phyloP scores from a whole-genome alignment of 179 eudicot genomes.

The Gypsophila paniculata region DNA sequence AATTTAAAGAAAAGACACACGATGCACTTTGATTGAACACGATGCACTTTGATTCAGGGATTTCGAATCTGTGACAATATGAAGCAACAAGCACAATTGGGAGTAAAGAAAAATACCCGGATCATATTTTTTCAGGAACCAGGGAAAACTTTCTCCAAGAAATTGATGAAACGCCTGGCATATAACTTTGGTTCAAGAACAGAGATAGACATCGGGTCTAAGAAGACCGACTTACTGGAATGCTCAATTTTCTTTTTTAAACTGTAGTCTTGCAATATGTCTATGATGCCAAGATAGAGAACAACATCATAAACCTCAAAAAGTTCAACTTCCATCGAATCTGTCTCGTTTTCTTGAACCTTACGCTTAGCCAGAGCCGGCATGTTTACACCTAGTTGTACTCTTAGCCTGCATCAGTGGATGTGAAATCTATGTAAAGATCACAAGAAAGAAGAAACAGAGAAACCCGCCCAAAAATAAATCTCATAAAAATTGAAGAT shows the following conservation, averaged over 20 bases:
- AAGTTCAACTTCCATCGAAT: slow-evolving; percentile 62
- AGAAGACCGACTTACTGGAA: slow-evolving; percentile 49
- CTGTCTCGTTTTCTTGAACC: slow-evolving; percentile 43
- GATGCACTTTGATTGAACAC: too few species aligned
- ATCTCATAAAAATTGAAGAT: too few species aligned
- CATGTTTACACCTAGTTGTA: slow-evolving; percentile 95
- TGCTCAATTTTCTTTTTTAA: slow-evolving; percentile 80
- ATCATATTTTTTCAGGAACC: slow-evolving; percentile 20
- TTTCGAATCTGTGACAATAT: too few species aligned
- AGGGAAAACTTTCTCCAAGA: slow-evolving; percentile 72
- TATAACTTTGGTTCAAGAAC: slow-evolving; percentile 66
- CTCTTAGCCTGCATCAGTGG: slow-evolving; percentile 58
- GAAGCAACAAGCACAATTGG: neutral
- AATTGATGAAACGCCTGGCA: slow-evolving; percentile 62
- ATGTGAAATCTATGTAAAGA: neutral
- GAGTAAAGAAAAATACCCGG: slow-evolving; percentile 1
- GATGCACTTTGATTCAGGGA: too few species aligned
- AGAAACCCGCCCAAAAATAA: neutral
- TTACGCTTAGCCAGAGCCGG: slow-evolving; percentile 78
- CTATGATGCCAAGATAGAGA: slow-evolving; percentile 82
- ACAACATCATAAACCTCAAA: slow-evolving; percentile 94
- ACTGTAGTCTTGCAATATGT: slow-evolving; percentile 84
- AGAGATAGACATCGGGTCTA: slow-evolving; percentile 67
- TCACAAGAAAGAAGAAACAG: neutral
- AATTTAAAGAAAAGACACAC: neutral